These are phyloP conservation scores for Coniochaeta pulveracea DNA, from an alignment of 2,329 filamentous ascomycete species.

Conservation along the genomic window DNA sequence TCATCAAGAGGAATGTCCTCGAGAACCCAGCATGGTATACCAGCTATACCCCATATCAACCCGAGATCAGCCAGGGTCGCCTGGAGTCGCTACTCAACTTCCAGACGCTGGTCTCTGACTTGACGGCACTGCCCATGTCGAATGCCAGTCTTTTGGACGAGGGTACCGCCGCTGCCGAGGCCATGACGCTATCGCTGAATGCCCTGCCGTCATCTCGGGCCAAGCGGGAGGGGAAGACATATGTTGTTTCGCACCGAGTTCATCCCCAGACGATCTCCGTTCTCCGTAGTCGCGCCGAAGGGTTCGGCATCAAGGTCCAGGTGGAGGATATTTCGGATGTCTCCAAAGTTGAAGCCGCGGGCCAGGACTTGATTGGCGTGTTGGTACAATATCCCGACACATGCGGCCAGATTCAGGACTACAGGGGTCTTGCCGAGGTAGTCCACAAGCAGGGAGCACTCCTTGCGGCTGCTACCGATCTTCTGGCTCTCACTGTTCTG, in stretches of 20 bases:
- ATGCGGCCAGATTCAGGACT: slow-evolving; percentile 68
- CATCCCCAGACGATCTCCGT: slow-evolving; percentile 83
- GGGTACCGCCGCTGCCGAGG: slow-evolving; percentile 84
- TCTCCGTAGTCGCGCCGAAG: slow-evolving; percentile 72
- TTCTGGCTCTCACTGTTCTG: slow-evolving; percentile 75
- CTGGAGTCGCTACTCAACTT: slow-evolving; percentile 90
- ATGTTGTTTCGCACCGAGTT: slow-evolving; percentile 69
- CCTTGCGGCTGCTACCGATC: slow-evolving; percentile 80
- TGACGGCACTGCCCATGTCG: slow-evolving; percentile 77
- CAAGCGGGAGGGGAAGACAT: slow-evolving; percentile 67
- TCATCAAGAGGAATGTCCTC: slow-evolving; percentile 85
- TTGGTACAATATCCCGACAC: slow-evolving; percentile 94
- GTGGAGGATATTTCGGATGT: slow-evolving; percentile 53
- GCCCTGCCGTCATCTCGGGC: slow-evolving; percentile 59
- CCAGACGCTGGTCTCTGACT: slow-evolving; percentile 82
- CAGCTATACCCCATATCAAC: slow-evolving; percentile 94
- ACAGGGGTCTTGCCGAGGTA: slow-evolving; percentile 58
- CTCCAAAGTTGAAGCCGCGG: slow-evolving; percentile 57
- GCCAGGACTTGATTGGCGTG: slow-evolving; percentile 76
- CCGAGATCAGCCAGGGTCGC: slow-evolving; percentile 91
- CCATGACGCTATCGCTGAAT: slow-evolving; percentile 87
- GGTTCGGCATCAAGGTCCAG: slow-evolving; percentile 77
- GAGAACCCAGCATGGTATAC: slow-evolving; percentile 97
- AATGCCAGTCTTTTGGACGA: slow-evolving; percentile 90
- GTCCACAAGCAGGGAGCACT: slow-evolving; percentile 70